These are phyloP conservation scores for Aquilaria agallochum DNA, from an alignment of 441 rosid species.

Conservation along the genomic window DNA sequence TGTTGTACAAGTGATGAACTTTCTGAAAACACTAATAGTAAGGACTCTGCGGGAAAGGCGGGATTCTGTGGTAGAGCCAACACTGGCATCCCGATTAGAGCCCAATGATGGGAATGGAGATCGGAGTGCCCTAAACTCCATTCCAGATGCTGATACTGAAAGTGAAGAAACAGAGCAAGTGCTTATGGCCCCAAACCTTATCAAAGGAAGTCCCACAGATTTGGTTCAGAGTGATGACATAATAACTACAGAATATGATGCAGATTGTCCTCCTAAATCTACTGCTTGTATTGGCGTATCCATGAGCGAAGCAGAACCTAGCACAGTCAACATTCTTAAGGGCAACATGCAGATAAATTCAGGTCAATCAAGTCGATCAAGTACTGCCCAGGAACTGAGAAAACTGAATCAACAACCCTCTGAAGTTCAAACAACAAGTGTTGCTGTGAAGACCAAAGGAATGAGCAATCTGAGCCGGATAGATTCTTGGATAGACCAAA, in stretches of 20 bases:
- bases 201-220: conserved; percentile 23
- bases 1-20: conserved; percentile 89
- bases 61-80: conserved; percentile 52
- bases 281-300: neutral
- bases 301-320: too few relatives aligned
- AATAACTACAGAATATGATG: conserved; percentile 19
- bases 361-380: too few relatives aligned
- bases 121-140: conserved; percentile 41
- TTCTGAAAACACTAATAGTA: conserved; percentile 60
- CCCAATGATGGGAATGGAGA: conserved; percentile 58
- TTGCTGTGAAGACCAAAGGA: conserved; percentile 7
- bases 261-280: conserved; percentile 19
- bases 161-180: conserved; percentile 31
- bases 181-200: conserved; percentile 38
- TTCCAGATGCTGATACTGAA: conserved; percentile 25
- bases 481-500: conserved; percentile 4
- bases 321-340: too few relatives aligned
- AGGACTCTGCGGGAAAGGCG: conserved; percentile 52
- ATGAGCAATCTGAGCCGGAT: conserved; percentile 10
- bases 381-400: too few relatives aligned
- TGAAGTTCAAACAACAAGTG: too few relatives aligned
- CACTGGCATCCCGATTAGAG: conserved; percentile 26
- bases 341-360: too few relatives aligned
- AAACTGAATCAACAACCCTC: too few relatives aligned
- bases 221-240: conserved; percentile 17